These are phyloP conservation scores for Aspergillus funiculosus DNA, from an alignment of 495 filamentous ascomycete species.

Conservation along the genomic window DNA sequence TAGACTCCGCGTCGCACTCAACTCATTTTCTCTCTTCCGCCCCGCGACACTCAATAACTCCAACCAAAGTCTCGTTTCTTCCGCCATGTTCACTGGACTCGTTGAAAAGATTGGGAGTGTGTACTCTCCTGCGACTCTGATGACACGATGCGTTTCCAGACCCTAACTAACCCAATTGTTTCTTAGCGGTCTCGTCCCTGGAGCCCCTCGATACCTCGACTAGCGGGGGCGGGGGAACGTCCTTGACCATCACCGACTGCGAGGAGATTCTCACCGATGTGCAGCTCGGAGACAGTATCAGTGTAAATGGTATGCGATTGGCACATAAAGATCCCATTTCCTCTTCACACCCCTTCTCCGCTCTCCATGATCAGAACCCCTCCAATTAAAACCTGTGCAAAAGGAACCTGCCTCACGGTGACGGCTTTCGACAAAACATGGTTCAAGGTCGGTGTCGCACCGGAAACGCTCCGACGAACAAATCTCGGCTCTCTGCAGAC, in stretches of 20 bases:
- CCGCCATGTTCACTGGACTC: conserved; percentile 91
- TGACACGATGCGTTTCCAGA: neutral
- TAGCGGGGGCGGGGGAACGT: conserved; percentile 70
- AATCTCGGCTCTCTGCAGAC: conserved; percentile 70
- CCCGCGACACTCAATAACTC: conserved; percentile 13
- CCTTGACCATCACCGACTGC: conserved; percentile 77
- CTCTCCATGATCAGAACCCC: neutral
- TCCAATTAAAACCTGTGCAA: conserved; percentile 9
- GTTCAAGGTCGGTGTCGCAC: conserved; percentile 93
- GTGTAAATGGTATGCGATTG: conserved; percentile 77
- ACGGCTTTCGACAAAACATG: conserved; percentile 60
- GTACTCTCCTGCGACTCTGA: conserved; percentile 12
- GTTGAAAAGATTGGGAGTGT: conserved; percentile 92
- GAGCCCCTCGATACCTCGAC: conserved; percentile 68
- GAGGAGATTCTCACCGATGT: conserved; percentile 70
- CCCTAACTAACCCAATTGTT: conserved; percentile 12
- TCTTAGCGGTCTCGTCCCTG: conserved; percentile 78
- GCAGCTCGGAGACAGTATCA: conserved; percentile 86
- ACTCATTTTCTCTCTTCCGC: conserved; percentile 15
- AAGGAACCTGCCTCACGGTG: conserved; percentile 83
- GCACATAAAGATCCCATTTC: neutral
- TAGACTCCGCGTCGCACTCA: conserved; percentile 7
- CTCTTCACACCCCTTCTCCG: neutral
- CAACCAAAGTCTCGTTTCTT: conserved; percentile 5
- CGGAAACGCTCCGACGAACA: conserved; percentile 93